Percentiles rank a stretch among this genome's conserved stretches.
phyloP scores from a whole-genome alignment of 2,329 filamentous ascomycete species.

The Coniochaeta sp. region DNA sequence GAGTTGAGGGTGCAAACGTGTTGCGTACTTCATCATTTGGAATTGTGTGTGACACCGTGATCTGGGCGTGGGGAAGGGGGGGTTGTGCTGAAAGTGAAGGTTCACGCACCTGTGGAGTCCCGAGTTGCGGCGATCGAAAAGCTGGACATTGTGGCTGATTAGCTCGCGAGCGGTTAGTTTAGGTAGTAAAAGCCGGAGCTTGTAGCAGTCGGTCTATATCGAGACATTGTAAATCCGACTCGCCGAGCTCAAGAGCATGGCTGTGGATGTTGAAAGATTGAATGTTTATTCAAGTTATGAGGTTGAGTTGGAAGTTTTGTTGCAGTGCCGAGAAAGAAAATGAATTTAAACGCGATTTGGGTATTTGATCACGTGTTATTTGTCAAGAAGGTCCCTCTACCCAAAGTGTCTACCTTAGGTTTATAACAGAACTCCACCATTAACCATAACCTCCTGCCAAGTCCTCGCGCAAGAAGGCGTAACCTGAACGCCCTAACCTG shows the following conservation, averaged over 20 bases:
- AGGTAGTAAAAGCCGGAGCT: not conserved
- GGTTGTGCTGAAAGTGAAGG: not conserved
- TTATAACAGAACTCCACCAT: not conserved
- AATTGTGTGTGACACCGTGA: not conserved
- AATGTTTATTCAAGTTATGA: not conserved
- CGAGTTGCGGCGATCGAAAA: not conserved
- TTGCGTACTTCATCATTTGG: conserved; percentile 26
- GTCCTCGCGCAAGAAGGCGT: no score
- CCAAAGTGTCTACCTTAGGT: no score
- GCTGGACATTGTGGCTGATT: not conserved
- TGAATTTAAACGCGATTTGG: not conserved
- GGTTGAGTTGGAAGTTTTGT: not conserved
- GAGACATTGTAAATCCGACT: not conserved
- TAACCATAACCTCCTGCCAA: no score
- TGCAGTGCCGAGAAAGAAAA: not conserved
- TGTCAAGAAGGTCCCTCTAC: no score
- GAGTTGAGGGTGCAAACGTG: conserved; percentile 24
- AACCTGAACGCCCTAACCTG: not conserved
- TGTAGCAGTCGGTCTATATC: not conserved
- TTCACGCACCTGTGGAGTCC: not conserved
- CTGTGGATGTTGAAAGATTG: not conserved
- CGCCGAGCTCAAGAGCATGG: not conserved
- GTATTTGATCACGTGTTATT: not conserved
- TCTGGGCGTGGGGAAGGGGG: not conserved
- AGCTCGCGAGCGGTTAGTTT: not conserved